phyloP scores from a whole-genome alignment of 371 early-diverging fungal species.

The Mucor circinelloides region DNA sequence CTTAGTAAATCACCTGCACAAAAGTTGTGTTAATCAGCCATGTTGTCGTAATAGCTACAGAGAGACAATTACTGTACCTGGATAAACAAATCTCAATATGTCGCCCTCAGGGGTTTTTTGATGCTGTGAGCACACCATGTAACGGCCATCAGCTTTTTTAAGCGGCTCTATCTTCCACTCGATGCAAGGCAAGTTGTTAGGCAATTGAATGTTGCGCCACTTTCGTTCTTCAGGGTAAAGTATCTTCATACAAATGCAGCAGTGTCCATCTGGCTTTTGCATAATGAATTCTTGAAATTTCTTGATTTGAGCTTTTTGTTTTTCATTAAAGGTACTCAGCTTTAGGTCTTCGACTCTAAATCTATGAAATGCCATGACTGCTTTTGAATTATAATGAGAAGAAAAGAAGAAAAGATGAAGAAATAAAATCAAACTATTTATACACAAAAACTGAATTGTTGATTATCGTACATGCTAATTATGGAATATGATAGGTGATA shows the following conservation, averaged over 20 bases:
- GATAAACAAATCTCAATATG: neutral
- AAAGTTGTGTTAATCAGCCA: too few relatives aligned
- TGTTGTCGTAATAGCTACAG: too few relatives aligned
- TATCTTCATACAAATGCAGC: neutral
- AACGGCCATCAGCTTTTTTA: neutral
- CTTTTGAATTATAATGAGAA: neutral
- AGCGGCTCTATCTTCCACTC: neutral
- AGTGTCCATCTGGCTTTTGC: constrained; percentile 3
- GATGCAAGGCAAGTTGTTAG: neutral
- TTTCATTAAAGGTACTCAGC: neutral
- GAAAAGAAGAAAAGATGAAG: neutral
- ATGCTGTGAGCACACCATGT: neutral
- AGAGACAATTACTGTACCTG: neutral
- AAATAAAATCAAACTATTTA: too few relatives aligned
- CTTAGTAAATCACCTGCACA: too few relatives aligned
- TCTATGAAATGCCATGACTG: neutral
- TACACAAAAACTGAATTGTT: too few relatives aligned
- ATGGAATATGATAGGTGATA: too few relatives aligned
- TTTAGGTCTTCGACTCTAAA: neutral
- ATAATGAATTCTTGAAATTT: constrained; percentile 1
- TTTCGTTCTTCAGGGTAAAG: constrained; percentile 1
- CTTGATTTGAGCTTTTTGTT: constrained; percentile 3
- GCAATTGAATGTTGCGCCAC: neutral
- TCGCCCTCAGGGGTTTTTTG: neutral
- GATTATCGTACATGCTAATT: too few relatives aligned